Base-by-base conservation (phyloP, 2,329 filamentous ascomycete species). In the Cladosporium sp. region DNA sequence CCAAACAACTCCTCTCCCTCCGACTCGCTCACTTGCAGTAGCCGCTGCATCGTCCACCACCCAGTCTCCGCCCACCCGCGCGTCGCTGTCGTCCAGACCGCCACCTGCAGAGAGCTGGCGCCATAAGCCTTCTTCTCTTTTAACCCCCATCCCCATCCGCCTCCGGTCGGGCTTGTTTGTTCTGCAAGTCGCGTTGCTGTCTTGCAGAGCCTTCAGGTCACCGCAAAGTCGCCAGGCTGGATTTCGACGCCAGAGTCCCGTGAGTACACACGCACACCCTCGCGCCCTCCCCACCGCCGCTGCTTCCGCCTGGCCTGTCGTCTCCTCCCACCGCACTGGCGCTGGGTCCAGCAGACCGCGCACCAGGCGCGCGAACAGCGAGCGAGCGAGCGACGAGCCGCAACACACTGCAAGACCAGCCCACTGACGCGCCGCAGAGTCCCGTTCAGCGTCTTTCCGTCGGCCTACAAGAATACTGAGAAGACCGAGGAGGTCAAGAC, bases 391-490 rank as follows among this genome's bases (percentile, higher is more conserved):
- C 22, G 22, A 35, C 32, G n/a, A 45, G 5, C 38, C 11, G 22
- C 14, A 32, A 48, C 34, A 28, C 34, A 46, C 28, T 33, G 41
- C 41, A 18, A 40, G 22, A 18, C 11, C 52, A 50, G 40, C 16
- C 18, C 5, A 49, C 55, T 54, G 41, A 56, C 16, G 14, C 7
- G 16, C 45, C 49, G 6, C 61, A 66, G 63, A 61, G 93, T 97
- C 78, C 92, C 92, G 79, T 95, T 96, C 85, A 96, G 90, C 88
- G 87, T 96, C 87, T 96, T 97, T 85, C 92, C 92, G 81, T 95
- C 90, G 77, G 89, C 90, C 77, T 97, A 96, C 83, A 84, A 87
- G 77, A 85, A 80, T 81, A 78, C 79, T 77, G 78, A 67, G 62
- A 76, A 81, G 72, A 76, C 79, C 74, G 84, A 83, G 75, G 76